Evolutionary conservation across 495 filamentous ascomycete species (phyloP), one percentile per base, ranked within the genome.

Genomic region (Penicillium chermesinum): DNA sequence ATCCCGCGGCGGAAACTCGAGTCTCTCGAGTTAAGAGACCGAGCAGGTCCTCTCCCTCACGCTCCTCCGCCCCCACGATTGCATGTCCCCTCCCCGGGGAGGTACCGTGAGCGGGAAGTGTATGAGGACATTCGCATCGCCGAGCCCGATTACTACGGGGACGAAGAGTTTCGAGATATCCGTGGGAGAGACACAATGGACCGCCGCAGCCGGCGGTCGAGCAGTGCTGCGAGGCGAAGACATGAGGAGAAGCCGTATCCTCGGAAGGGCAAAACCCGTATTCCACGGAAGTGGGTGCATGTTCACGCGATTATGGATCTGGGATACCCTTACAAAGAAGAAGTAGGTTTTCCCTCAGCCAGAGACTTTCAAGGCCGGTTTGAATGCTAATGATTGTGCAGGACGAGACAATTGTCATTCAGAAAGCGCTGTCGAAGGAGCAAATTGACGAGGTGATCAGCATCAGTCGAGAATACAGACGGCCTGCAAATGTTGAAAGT

Each of bases 381-480:
- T n/a, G n/a, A n/a, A n/a, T n/a, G n/a, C n/a, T n/a, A n/a, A n/a
- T n/a, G 5, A 1, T 45, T 36, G 37, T 44, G 32, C 7, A 94
- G 87, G 88, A 83, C 33, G 82, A 86, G 40, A 80, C 80, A 41
- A 79, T 91, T 58, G 76, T 95, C 49, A 83, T 96, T 14, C 80
- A 82, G 55, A 81, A 84, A 52, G 90, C 90, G 2, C 75, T 96
- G 17, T 88, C 85, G 10, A 91, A 93, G 50, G 82, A 89, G 20
- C 87, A 94, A 52, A 96, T 96, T 55, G 89, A 95, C 58, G 85
- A 91, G 54, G 72, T 95, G 45, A 85, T 96, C 52, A 83, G 79
- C 50, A 70, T 89, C 34, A 94, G 88, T 61, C 85, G 87, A 55
- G 80, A 87, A 22, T 85, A 75, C 54, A 63, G 57, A 38, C 59